A percentile compares a stretch with the other conserved stretches of the same genome.
Conservation (phyloP, 805 yeast genomes). For the Candida ascalaphidarum region DNA sequence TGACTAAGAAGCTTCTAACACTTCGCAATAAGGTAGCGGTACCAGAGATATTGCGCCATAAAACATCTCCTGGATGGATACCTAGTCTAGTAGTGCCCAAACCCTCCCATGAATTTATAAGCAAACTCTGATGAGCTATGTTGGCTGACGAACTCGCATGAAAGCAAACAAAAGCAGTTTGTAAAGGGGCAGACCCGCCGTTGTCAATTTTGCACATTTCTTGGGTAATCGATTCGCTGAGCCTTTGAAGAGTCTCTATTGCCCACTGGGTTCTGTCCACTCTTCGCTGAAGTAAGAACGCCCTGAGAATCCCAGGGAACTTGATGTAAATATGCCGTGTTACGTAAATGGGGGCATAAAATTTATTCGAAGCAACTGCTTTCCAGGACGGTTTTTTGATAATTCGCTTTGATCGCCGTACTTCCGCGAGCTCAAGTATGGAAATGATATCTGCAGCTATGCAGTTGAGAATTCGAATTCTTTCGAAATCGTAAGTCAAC, state of each 20-base stretch:
- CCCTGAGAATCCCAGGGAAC: conserved; percentile 22
- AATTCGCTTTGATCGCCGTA: too few species aligned
- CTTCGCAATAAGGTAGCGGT: conserved; percentile 27
- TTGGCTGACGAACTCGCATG: too few species aligned
- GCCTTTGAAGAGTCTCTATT: conserved; percentile 8
- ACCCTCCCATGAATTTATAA: conserved; percentile 28
- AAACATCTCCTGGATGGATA: conserved; percentile 56
- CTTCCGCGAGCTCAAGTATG: too few species aligned
- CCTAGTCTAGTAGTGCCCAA: conserved; percentile 40
- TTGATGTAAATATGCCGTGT: conserved; percentile 11
- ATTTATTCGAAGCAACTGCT: too few species aligned
- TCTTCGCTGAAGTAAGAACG: conserved; percentile 12
- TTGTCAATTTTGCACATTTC: conserved; percentile 3
- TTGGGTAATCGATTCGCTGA: conserved; percentile 3
- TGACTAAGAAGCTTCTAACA: conserved; percentile 39
- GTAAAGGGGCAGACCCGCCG: too few species aligned
- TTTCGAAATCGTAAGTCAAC: conserved; percentile 37
- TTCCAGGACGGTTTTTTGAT: too few species aligned
- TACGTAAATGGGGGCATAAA: conserved; percentile 27
- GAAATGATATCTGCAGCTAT: too few species aligned
- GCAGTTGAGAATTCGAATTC: too few species aligned
- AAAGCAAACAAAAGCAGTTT: too few species aligned
- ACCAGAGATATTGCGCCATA: conserved; percentile 57
- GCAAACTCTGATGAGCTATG: conserved; percentile 51
- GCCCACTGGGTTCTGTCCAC: conserved; percentile 20